phyloP scores from a whole-genome alignment of 768 basidiomycete species.

The Naganishia randhawae region DNA sequence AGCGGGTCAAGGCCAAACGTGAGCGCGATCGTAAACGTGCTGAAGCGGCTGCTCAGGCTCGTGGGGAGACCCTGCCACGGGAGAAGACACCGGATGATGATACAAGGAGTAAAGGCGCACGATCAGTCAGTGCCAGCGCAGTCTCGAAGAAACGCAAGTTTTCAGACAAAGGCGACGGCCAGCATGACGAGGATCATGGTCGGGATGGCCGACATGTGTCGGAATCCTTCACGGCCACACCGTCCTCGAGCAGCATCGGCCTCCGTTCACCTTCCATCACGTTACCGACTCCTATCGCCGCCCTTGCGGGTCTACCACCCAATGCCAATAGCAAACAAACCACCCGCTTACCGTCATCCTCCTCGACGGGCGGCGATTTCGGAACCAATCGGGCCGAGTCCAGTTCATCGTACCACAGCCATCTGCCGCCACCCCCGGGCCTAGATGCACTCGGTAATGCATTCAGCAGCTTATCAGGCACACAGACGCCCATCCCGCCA shows the following conservation, averaged over 20 bases:
- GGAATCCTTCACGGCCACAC: conserved; percentile 12
- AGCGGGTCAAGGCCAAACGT: conserved; percentile 47
- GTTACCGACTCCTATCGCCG: conserved; percentile 2
- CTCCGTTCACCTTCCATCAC: conserved; percentile 3
- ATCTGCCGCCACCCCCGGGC: background rate
- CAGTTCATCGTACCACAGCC: background rate
- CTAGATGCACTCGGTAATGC: background rate
- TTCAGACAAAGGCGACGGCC: background rate
- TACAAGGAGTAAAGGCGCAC: conserved; percentile 20
- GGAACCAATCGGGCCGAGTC: background rate
- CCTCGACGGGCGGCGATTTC: background rate
- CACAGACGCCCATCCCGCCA: conserved; percentile 5
- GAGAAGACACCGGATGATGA: conserved; percentile 23
- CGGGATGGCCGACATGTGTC: conserved; percentile 13
- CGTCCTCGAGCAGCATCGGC: conserved; percentile 20
- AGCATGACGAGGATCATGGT: conserved; percentile 2
- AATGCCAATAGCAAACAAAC: background rate
- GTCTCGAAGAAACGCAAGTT: conserved; percentile 7
- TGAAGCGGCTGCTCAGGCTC: conserved; percentile 12
- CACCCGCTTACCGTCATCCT: background rate
- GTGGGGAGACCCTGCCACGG: conserved; percentile 8
- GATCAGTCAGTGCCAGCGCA: conserved; percentile 2
- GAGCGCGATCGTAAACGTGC: conserved; percentile 33
- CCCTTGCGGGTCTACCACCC: background rate
- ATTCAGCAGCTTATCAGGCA: background rate